These are phyloP conservation scores for Cephaloascus albidus DNA, from an alignment of 805 yeast genomes.

Conservation along the genomic window DNA sequence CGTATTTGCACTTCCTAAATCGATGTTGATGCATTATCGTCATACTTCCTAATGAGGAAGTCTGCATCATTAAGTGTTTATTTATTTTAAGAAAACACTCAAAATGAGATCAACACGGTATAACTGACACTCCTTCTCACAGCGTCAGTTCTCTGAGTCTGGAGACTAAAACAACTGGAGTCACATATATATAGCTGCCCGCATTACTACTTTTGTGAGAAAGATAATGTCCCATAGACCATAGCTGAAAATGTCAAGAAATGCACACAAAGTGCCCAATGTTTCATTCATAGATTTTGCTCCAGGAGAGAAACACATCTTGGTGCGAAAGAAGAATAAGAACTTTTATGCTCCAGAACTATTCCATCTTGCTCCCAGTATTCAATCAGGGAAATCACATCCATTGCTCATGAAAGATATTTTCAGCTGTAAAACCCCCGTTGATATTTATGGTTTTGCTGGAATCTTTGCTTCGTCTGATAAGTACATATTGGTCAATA, in stretches of 20 bases:
- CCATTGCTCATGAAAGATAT: slow-evolving; percentile 23
- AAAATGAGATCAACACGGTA: no score
- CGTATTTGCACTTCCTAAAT: no score
- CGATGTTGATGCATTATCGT: no score
- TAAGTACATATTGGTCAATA: slow-evolving; percentile 19
- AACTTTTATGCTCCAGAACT: slow-evolving; percentile 21
- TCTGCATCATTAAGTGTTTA: background rate
- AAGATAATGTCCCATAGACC: background rate
- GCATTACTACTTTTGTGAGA: no score
- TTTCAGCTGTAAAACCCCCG: slow-evolving; percentile 6
- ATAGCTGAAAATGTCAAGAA: background rate
- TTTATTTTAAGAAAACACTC: background rate
- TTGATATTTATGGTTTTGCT: slow-evolving; percentile 13
- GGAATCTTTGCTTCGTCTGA: slow-evolving; percentile 8
- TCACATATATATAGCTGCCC: no score
- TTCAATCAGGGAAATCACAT: slow-evolving; percentile 7
- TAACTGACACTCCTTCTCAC: no score
- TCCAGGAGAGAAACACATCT: background rate
- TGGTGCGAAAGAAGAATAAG: background rate
- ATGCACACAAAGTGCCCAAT: background rate
- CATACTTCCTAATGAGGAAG: background rate
- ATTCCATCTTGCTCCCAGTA: slow-evolving; percentile 21
- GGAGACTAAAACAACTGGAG: no score
- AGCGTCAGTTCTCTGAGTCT: no score
- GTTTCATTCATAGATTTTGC: background rate